Evolutionary conservation across 169 alveolate species (phyloP), one percentile per base, ranked within the genome.

Genomic region (Plasmodium vivax): DNA sequence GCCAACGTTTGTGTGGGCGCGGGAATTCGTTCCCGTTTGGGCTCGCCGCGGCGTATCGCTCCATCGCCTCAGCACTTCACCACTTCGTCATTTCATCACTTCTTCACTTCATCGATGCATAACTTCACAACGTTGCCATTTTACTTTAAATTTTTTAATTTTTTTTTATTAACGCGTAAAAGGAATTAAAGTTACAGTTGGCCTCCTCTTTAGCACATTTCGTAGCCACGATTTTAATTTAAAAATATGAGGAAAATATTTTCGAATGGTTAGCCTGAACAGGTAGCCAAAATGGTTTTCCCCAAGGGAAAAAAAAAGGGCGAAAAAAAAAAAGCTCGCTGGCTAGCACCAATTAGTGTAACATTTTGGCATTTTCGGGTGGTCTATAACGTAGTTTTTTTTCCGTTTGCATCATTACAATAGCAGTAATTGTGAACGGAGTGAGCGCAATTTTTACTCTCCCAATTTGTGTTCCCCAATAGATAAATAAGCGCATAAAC

Each of bases 141-240:
- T 34, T 71, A 34, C 36, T 77, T 47, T 10, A 47, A 47, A 47
- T 54, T 51, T 87, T 87, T 54, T 87, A 74, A 38, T 54, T 85
- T 87, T 77, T 87, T 77, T 87, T 72, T 84, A 84, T 38, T 73
- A 73, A 84, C 58, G 41, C 84, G 51, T 45, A 84, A 54, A 84
- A 72, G 32, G 72, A 72, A 41, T 43, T 71, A 84, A 84, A 72
- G 32, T 43, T 45, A 73, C 56, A 47, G 45, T 72, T 43, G 43
- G 74, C 32, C 68, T 27, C 10, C 36, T 81, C 62, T 68, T 68
- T 68, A 68, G 38, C 77, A 68, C 38, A 68, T 68, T 27, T 27
- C 77, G 38, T 68, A 68, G 16, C 43, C 27, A 43, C 43, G 34
- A 14, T n/a, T 16, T 81, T 81, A 43, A 43, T 30, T 83, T 83